phyloP scores from a whole-genome alignment of 768 basidiomycete genomes.

The Lentinus tigrinus region DNA sequence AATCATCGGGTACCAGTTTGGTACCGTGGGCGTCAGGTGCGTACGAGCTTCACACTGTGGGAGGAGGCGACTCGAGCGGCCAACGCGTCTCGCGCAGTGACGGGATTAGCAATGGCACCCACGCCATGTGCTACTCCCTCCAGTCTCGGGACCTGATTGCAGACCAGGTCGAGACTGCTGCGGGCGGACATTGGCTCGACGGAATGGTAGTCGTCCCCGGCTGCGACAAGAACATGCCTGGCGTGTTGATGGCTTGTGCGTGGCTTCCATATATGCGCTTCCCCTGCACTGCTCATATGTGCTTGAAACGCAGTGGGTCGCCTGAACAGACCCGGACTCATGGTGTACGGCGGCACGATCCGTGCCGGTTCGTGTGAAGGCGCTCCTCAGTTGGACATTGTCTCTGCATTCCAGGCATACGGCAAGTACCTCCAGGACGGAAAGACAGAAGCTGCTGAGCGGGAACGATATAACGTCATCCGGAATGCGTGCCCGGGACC shows the following conservation, averaged over 20 bases:
- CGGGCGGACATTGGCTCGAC: slow-evolving; percentile 96
- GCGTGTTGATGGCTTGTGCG: slow-evolving; percentile 94
- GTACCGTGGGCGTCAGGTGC: slow-evolving; percentile 80
- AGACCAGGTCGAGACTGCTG: slow-evolving; percentile 94
- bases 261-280: slow-evolving; percentile 20
- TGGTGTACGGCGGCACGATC: slow-evolving; percentile 98
- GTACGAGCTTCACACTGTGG: background rate
- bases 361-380: slow-evolving; percentile 90
- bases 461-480: slow-evolving; percentile 80
- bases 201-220: slow-evolving; percentile 97
- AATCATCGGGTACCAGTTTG: slow-evolving; percentile 95
- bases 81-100: slow-evolving; percentile 52
- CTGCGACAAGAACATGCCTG: slow-evolving; percentile 99
- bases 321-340: slow-evolving; percentile 91
- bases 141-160: slow-evolving; percentile 98
- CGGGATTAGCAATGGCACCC: slow-evolving; percentile 97
- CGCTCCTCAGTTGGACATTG: slow-evolving; percentile 85
- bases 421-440: slow-evolving; percentile 94
- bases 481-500: slow-evolving; percentile 96
- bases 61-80: background rate
- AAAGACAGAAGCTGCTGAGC: slow-evolving; percentile 78
- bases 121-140: slow-evolving; percentile 92
- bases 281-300: background rate
- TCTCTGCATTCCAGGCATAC: slow-evolving; percentile 97
- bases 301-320: slow-evolving; percentile 68